Evolutionary conservation across 768 basidiomycete species (phyloP).

Genomic region (Antrodiella citrinella): DNA sequence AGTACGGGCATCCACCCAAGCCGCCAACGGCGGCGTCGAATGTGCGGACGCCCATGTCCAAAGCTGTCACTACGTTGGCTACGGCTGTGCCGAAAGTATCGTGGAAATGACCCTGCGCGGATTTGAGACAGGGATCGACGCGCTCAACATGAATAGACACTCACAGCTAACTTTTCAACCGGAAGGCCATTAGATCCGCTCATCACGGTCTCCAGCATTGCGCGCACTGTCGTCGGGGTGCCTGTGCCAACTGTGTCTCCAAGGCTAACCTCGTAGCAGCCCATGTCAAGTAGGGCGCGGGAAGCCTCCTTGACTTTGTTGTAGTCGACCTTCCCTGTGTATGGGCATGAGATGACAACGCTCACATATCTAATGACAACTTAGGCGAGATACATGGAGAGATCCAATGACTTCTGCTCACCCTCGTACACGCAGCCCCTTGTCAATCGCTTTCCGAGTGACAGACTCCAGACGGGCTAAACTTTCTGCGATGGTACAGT

Average conservation of each 20-base stretch:
- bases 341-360: constrained; percentile 79
- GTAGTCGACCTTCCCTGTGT: constrained; percentile 68
- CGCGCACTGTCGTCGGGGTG: constrained; percentile 57
- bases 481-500: constrained; percentile 64
- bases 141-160: constrained; percentile 13
- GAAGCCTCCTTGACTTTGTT: constrained; percentile 60
- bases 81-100: constrained; percentile 85
- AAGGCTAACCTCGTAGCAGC: constrained; percentile 88
- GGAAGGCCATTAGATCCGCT: constrained; percentile 48
- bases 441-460: constrained; percentile 46
- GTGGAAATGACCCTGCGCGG: constrained; percentile 53
- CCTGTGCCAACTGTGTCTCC: constrained; percentile 91
- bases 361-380: constrained; percentile 69
- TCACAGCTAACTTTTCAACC: constrained; percentile 63
- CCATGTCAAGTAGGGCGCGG: constrained; percentile 73
- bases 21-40: constrained; percentile 84
- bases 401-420: constrained; percentile 55
- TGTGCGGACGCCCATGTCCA: constrained; percentile 68
- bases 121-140: not conserved
- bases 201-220: constrained; percentile 66
- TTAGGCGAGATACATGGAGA: not conserved
- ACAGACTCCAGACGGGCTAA: constrained; percentile 57
- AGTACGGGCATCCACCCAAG: constrained; percentile 92
- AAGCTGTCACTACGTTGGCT: constrained; percentile 65
- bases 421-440: constrained; percentile 52